Evolutionary conservation across 1,139 yeast genomes (phyloP), one percentile per base, ranked within the genome.

Genomic region (Geotrichum restrictum): DNA sequence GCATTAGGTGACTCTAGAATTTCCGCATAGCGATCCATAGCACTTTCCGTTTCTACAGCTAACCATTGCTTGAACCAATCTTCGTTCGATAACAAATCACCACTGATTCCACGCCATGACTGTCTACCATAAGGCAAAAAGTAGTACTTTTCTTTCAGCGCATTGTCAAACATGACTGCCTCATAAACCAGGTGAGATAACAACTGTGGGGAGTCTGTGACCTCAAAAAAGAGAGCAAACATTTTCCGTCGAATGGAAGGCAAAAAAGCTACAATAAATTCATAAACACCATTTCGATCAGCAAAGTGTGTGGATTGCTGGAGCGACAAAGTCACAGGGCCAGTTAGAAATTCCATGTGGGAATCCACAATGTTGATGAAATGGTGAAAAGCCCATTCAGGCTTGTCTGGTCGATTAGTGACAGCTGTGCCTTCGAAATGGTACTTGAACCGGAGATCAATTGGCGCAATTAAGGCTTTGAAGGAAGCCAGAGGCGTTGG

Each of bases 311-410:
- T 63, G 10, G 69, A 62, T 1, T 61, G 55, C 2, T 63, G 60
- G 7, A 66, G 58, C 2, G 70, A 60, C 0, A 63, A 56, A 54
- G 70, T 69, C 33, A 75, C 70, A 16, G 66, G 52, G n/a, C 69
- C 67, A 51, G 72, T 70, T 55, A 82, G 62, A 47, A 72, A 62
- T 22, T 69, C 60, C 38, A 71, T 54, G 59, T 79, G 74, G 47
- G 78, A 74, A 14, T 72, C 71, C 19, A 86, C 60, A 53, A 81
- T 78, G 16, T 76, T 75, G 54, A 77, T 74, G 19, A 80, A 66
- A 60, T 78, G 87, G 31, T 72, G 73, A 56, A 84, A 75, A n/a
- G 84, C 80, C 84, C 91, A 83, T 65, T 88, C 95, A 0, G 95
- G 95, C 62, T 82, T 83, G 53, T 86, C 85, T 36, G 82, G 67